A percentile compares a stretch with the other conserved stretches of the same genome.
Conservation (phyloP, 129 eudicot species). For the Chrysanthemum makinoi region DNA sequence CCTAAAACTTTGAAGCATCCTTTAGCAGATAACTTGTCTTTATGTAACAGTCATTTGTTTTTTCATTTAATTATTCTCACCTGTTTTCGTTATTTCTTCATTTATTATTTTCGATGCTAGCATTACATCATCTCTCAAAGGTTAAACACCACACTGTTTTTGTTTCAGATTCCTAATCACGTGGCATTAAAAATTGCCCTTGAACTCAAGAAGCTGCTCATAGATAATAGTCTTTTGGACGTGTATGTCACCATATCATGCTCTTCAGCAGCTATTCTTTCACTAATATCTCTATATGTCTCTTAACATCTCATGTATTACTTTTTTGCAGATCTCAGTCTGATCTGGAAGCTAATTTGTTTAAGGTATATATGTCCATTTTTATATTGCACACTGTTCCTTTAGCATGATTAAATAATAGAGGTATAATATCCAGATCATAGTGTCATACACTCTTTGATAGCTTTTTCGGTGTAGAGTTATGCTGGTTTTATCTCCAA, state of each 20-base stretch:
- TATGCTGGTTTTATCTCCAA: conserved; percentile 3
- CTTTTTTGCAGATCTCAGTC: conserved; percentile 77
- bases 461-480: background rate
- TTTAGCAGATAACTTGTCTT: background rate
- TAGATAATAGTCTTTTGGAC: conserved; percentile 92
- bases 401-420: conserved; percentile 5
- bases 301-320: conserved; percentile 13
- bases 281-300: background rate
- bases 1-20: background rate
- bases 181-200: conserved; percentile 96
- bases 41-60: background rate
- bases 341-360: conserved; percentile 93
- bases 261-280: conserved; percentile 12
- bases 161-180: conserved; percentile 89
- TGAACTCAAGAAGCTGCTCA: conserved; percentile 95
- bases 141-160: conserved; percentile 11
- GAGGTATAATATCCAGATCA: conserved; percentile 6
- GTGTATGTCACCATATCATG: conserved; percentile 54
- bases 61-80: background rate
- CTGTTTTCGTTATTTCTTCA: conserved; percentile 3
- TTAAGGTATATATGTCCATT: conserved; percentile 57
- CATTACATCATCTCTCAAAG: conserved; percentile 10
- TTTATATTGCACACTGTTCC: background rate
- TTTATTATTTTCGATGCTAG: conserved; percentile 2
- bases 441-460: background rate